These are phyloP conservation scores for Clonostachys rhizophaga DNA, from an alignment of 2,329 filamentous ascomycete species.

Conservation along the genomic window DNA sequence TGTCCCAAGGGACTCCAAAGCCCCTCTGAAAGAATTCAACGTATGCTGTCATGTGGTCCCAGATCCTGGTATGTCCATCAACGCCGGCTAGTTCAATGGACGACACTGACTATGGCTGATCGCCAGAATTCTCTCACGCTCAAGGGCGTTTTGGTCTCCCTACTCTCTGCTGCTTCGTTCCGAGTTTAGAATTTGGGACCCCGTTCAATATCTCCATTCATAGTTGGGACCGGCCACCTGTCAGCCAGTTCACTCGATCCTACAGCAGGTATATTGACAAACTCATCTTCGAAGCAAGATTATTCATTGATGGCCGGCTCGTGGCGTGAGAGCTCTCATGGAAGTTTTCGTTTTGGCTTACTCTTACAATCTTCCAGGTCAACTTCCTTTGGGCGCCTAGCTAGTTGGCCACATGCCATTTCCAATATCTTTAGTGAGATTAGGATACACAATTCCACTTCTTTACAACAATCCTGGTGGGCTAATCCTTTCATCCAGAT, in stretches of 20 bases:
- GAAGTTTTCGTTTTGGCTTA: neutral
- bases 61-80: slow-evolving; percentile 30
- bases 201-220: slow-evolving; percentile 72
- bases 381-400: slow-evolving; percentile 45
- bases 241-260: slow-evolving; percentile 51
- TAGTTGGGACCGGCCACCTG: slow-evolving; percentile 57
- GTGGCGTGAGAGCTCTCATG: slow-evolving; percentile 48
- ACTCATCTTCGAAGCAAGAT: slow-evolving; percentile 58
- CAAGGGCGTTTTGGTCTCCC: slow-evolving; percentile 50
- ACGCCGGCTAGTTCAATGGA: neutral
- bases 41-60: slow-evolving; percentile 69
- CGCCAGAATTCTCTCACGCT: slow-evolving; percentile 45
- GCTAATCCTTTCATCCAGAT: slow-evolving; percentile 20
- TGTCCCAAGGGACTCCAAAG: slow-evolving; percentile 62
- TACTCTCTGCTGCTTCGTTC: slow-evolving; percentile 67
- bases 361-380: slow-evolving; percentile 32
- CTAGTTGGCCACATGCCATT: slow-evolving; percentile 45
- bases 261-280: slow-evolving; percentile 52
- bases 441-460: neutral
- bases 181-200: slow-evolving; percentile 51
- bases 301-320: slow-evolving; percentile 64
- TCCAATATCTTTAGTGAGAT: slow-evolving; percentile 34
- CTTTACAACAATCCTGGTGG: neutral
- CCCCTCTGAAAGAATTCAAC: slow-evolving; percentile 79
- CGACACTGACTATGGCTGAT: neutral